Evolutionary conservation across 2,329 filamentous ascomycete species (phyloP), one percentile per base, ranked within the genome.

Genomic region (Xylaria sp.): DNA sequence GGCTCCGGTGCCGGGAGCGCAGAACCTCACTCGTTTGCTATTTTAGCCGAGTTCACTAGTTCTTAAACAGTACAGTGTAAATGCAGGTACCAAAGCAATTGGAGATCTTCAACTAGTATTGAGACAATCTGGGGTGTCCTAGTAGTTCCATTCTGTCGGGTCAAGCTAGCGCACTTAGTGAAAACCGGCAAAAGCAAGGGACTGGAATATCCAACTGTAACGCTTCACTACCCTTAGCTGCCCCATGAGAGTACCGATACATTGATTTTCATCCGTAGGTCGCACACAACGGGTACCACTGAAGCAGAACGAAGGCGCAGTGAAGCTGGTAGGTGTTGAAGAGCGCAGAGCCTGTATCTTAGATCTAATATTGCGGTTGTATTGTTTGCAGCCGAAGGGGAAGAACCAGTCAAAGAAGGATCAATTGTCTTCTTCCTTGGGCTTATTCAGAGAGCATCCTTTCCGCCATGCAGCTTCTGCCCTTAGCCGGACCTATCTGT

Each of bases 71-170:
- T 3, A 46, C 23, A 58, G 55, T 58, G 55, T 58, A 25, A 31
- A 33, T 54, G 6, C 10, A 46, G 18, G n/a, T 20, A 23, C 12
- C 31, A 28, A 15, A 43, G 25, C 13, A 49, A 28, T 13, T 55
- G 56, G 15, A 23, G 49, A 56, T 62, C 28, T 41, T 49, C 10
- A 18, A 41, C 23, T 9, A 49, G 3, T 23, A 9, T 36, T 36
- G 28, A 51, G 48, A 51, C 25, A 31, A 20, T 54, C 49, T 31
- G 25, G 49, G 23, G 36, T 13, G 31, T 33, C 49, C 62, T 51
- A 55, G 61, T 33, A 36, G 59, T 49, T 36, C 66, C 66, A 9
- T 28, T 48, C 49, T 59, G 66, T 56, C 51, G 66, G 66, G 66
- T 41, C 62, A 23, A 31, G 55, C 36, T 39, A 31, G 52, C 20